Evolutionary conservation across 805 yeast species (phyloP), one percentile per base, ranked within the genome.

Genomic region (Starmerella roubikii): DNA sequence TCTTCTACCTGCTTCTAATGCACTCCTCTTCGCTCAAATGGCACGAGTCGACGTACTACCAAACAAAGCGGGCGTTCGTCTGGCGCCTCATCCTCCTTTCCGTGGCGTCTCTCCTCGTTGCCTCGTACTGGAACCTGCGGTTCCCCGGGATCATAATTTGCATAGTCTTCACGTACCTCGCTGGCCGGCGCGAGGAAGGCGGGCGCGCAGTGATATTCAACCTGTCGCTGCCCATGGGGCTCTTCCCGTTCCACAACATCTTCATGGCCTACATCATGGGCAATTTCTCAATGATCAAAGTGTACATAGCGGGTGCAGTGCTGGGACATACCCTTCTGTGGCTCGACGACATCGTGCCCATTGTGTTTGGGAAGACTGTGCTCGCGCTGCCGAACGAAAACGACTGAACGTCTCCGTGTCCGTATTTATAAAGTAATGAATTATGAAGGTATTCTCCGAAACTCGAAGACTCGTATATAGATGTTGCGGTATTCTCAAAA

Each of bases 181-280:
- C 72, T 66, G 61, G 74, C 3, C 58, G 72, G 22, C 61, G 65
- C 16, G 24, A 39, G 18, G 60, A 64, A 41, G 70, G 72, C 3
- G 60, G 61, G 26, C 56, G 58, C 13, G 56, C 58, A 26, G 67
- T 72, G 6, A 34, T 72, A 4, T 46, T 63, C 33, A 56, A 71
- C 30, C 53, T 57, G 19, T 65, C 71, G 2, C 60, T 65, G 22
- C 68, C 69, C 46, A 41, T 65, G 18, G 73, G 74, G 2, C 60
- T 66, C 57, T 55, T 63, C 22, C 44, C 59, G 33, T 48, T 56
- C 33, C 47, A 46, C 22, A 52, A 54, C 15, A 45, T 49, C 42
- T 21, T 38, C 44, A 34, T 44, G 36, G 37, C 45, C 32, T 42
- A 44, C 44, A 18, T 26, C 40, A 34, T 50, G 49, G 33, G 49